Conservation (phyloP, 2,329 filamentous ascomycete genomes). For the Pseudophaeomoniella oleicola region DNA sequence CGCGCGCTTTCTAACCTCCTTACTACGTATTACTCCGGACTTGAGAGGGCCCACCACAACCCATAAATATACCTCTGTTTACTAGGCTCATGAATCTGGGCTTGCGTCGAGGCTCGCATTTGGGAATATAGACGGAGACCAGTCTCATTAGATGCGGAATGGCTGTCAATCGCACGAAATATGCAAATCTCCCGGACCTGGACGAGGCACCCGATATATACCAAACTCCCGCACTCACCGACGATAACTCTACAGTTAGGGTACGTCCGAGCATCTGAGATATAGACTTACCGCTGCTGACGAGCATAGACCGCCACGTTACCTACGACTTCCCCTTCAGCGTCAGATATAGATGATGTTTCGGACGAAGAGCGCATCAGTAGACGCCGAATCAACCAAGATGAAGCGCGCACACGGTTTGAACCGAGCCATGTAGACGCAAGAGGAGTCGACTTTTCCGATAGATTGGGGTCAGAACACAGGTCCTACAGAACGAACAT, state of each 20-base stretch:
- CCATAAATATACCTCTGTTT: too few relatives aligned
- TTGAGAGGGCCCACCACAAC: too few relatives aligned
- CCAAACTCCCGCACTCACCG: conserved; percentile 84
- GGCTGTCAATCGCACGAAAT: conserved; percentile 61
- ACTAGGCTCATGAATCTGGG: too few relatives aligned
- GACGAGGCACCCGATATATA: conserved; percentile 90
- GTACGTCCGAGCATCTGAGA: conserved; percentile 37
- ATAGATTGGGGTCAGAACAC: conserved; percentile 68
- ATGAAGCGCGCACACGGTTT: conserved; percentile 70
- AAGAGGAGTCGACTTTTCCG: conserved; percentile 71
- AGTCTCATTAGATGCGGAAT: too few relatives aligned
- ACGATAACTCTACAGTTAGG: conserved; percentile 74
- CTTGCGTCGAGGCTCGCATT: too few relatives aligned
- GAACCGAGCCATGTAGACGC: conserved; percentile 62
- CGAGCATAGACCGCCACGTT: conserved; percentile 36
- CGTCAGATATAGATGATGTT: conserved; percentile 41
- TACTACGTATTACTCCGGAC: too few relatives aligned
- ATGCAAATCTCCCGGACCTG: conserved; percentile 65
- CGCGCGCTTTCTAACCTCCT: too few relatives aligned
- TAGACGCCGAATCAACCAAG: conserved; percentile 58
- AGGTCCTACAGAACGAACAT: conserved; percentile 70
- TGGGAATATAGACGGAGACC: too few relatives aligned
- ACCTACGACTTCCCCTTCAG: conserved; percentile 40
- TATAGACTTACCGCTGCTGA: conserved; percentile 17
- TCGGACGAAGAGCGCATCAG: conserved; percentile 48